Evolutionary conservation across 2,329 filamentous ascomycete genomes (phyloP).

Genomic region (Seiridium unicorne): DNA sequence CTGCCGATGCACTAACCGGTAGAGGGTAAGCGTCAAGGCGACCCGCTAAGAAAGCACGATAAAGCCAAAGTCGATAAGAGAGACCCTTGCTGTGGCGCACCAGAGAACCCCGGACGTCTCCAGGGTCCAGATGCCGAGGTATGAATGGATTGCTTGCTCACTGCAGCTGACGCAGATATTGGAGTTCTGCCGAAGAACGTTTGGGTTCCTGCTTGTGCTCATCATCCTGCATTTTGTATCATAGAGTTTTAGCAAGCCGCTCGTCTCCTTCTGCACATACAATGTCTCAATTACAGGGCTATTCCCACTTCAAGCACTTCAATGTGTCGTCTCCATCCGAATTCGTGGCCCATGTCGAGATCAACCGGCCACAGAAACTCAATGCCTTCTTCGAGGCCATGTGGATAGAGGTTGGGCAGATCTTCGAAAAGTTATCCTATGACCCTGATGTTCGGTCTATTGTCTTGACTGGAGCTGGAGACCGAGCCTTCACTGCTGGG

Average conservation of each 20-base stretch:
- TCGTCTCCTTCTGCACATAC: not conserved
- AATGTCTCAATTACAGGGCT: slow-evolving; percentile 27
- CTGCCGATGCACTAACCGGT: slow-evolving; percentile 1
- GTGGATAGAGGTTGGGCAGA: slow-evolving; percentile 75
- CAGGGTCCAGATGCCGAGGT: not conserved
- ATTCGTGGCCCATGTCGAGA: slow-evolving; percentile 86
- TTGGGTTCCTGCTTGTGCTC: not conserved
- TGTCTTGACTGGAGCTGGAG: slow-evolving; percentile 77
- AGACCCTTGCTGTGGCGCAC: not conserved
- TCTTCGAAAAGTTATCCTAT: slow-evolving; percentile 71
- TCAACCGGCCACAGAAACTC: slow-evolving; percentile 81
- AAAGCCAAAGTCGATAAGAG: not conserved
- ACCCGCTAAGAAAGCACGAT: not conserved
- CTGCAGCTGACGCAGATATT: too few relatives aligned
- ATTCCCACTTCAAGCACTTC: slow-evolving; percentile 63
- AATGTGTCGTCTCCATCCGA: slow-evolving; percentile 68
- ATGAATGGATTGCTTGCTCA: not conserved
- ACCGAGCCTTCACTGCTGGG: slow-evolving; percentile 81
- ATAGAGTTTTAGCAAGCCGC: not conserved
- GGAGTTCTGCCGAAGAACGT: too few relatives aligned
- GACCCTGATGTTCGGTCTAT: slow-evolving; percentile 74
- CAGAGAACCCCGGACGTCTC: not conserved
- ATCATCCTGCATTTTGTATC: not conserved
- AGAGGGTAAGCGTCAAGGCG: not conserved
- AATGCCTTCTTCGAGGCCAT: slow-evolving; percentile 85